Conservation (phyloP, 2,329 filamentous ascomycete species). For the Blumeria graminis region DNA sequence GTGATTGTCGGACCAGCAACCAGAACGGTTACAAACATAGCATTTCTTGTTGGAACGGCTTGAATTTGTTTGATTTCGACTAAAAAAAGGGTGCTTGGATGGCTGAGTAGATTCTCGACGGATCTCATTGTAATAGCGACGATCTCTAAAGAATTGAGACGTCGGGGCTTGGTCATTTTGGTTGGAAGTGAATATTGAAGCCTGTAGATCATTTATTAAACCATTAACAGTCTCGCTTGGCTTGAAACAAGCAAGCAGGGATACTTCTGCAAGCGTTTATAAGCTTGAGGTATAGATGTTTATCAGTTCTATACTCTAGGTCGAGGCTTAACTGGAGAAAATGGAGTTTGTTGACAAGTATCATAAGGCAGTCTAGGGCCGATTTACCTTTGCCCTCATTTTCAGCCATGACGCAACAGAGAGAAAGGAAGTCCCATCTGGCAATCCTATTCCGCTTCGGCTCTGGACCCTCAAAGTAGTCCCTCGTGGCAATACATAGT, state of each 20-base stretch:
- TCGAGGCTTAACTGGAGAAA: neutral
- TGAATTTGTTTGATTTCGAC: neutral
- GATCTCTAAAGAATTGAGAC: slow-evolving; percentile 1
- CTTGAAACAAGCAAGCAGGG: neutral
- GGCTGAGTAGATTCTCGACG: neutral
- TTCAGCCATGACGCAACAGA: neutral
- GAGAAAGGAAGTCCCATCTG: neutral
- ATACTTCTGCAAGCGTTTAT: neutral
- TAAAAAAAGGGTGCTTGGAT: neutral
- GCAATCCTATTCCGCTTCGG: neutral
- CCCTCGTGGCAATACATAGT: neutral
- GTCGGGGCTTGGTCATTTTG: neutral
- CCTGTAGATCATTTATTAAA: neutral
- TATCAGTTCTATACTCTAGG: neutral
- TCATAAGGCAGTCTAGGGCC: neutral
- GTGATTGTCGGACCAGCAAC: neutral
- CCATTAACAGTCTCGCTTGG: neutral
- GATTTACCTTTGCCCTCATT: neutral
- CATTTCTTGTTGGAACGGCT: neutral
- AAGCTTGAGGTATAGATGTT: neutral
- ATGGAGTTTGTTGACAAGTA: neutral
- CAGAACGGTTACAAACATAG: neutral
- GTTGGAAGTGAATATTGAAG: neutral
- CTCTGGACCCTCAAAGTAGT: neutral
- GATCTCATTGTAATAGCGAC: neutral